phyloP scores from a whole-genome alignment of 1,284 basidiomycete species.

The Porogramme epimiltina region DNA sequence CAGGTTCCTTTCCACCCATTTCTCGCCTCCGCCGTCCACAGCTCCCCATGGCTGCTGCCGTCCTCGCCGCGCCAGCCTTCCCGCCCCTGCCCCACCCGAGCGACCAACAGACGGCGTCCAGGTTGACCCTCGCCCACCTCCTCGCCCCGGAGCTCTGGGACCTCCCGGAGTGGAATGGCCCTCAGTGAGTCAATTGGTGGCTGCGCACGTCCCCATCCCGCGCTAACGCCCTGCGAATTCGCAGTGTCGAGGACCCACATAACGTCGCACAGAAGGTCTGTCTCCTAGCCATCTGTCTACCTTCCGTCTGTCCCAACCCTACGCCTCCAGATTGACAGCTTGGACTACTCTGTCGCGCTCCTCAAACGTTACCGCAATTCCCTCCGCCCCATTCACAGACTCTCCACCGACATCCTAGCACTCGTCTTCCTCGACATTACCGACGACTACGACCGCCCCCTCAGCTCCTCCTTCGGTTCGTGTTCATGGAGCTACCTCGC shows the following conservation, averaged over 20 bases:
- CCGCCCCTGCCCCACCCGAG: background rate
- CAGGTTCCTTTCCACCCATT: background rate
- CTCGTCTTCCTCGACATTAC: constrained; percentile 28
- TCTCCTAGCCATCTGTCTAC: background rate
- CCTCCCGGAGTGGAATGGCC: constrained; percentile 29
- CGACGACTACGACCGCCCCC: constrained; percentile 23
- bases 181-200: constrained; percentile 26
- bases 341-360: constrained; percentile 30
- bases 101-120: background rate
- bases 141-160: constrained; percentile 30
- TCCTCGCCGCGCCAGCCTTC: background rate
- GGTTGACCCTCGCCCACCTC: constrained; percentile 25
- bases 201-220: background rate
- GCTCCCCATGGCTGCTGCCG: constrained; percentile 11
- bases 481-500: constrained; percentile 28
- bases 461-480: constrained; percentile 24
- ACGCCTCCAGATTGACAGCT: constrained; percentile 22
- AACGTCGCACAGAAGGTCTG: constrained; percentile 21
- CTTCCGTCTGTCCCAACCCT: background rate
- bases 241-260: constrained; percentile 14
- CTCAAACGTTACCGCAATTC: constrained; percentile 34
- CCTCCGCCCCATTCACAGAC: constrained; percentile 29
- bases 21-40: constrained; percentile 5
- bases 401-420: constrained; percentile 31
- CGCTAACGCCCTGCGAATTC: constrained; percentile 3